A percentile compares a stretch with the other conserved stretches of the same genome.
These are phyloP conservation scores for Solanum boliviense DNA, from an alignment of 257 asterid genomes.

Conservation along the genomic window DNA sequence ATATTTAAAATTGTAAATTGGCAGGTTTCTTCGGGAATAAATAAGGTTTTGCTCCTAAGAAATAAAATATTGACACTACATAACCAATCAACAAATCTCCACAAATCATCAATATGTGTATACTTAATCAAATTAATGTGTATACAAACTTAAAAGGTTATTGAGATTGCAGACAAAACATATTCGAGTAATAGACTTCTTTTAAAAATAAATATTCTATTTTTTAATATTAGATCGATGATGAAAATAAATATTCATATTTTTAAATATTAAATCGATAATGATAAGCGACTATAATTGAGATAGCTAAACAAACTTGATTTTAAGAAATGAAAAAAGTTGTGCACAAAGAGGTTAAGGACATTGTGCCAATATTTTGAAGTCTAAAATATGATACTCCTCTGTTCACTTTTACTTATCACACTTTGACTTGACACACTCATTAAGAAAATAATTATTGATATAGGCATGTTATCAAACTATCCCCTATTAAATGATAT, in stretches of 20 bases:
- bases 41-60: not conserved
- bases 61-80: too few species aligned
- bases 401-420: too few species aligned
- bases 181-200: not conserved
- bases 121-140: not conserved
- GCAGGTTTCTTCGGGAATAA: not conserved
- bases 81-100: not conserved
- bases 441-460: too few species aligned
- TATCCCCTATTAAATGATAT: too few species aligned
- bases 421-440: too few species aligned
- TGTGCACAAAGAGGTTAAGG: not conserved
- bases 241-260: not conserved
- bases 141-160: too few species aligned
- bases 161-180: too few species aligned
- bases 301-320: too few species aligned
- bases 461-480: too few species aligned
- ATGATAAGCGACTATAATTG: not conserved
- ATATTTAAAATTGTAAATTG: too few species aligned
- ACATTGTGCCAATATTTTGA: not conserved
- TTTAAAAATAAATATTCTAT: not conserved
- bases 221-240: not conserved
- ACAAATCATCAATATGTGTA: too few species aligned
- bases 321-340: too few species aligned
- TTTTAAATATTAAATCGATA: not conserved
- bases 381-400: not conserved